Conservation (phyloP, 108 stramenopile species). For the Stephanodiscus triporus region DNA sequence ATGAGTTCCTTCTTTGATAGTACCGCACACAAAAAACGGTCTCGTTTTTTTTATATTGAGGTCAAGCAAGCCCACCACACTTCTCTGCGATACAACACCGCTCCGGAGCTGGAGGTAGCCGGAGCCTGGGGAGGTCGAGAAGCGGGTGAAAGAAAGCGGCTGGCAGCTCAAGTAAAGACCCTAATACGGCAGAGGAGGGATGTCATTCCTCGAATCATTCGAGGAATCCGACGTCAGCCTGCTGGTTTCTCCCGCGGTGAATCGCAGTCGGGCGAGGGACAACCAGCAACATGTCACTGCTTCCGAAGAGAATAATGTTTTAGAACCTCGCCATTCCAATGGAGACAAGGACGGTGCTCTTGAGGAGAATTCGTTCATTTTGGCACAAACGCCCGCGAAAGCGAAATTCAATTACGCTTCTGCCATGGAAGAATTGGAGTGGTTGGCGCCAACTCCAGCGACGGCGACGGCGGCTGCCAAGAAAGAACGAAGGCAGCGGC, state of each 20-base stretch:
- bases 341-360: neutral
- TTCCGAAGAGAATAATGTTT: neutral
- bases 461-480: neutral
- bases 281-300: neutral
- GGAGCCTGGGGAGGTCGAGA: no score
- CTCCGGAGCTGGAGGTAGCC: no score
- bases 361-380: neutral
- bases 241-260: neutral
- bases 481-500: neutral
- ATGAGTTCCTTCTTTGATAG: no score
- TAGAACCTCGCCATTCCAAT: neutral
- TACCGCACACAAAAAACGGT: no score
- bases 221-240: constrained; percentile 2
- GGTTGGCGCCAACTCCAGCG: constrained; percentile 7
- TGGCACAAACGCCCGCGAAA: constrained; percentile 2
- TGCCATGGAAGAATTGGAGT: constrained; percentile 8
- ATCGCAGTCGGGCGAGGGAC: constrained; percentile 1
- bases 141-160: no score
- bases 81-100: no score
- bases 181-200: no score
- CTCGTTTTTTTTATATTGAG: no score
- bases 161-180: no score
- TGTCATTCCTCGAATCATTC: constrained; percentile 4
- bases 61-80: no score
- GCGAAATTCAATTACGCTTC: constrained; percentile 11